Evolutionary conservation across 768 basidiomycete genomes (phyloP), one percentile per base, ranked within the genome.

Genomic region (Mycena albidolilacea): DNA sequence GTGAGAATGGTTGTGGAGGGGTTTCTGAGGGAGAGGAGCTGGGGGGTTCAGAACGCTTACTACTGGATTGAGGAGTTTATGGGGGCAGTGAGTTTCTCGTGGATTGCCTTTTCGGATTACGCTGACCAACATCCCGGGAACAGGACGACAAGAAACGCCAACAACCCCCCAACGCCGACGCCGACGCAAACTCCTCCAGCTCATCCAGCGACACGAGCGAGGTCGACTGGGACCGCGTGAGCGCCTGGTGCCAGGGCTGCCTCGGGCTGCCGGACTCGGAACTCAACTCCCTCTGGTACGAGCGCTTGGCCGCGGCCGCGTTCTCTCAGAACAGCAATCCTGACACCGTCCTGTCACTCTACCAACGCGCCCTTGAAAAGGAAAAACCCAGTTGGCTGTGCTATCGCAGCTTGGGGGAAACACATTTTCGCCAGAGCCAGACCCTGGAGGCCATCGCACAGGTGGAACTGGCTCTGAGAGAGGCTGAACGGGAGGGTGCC

Each of bases 1-100:
- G 57, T n/a, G 37, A 19, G 57, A 19, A 38, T 58, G 57, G 35
- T 38, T 58, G 57, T 58, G 37, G 7, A 19, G 37, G 57, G 38
- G 14, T 58, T 58, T 58, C 15, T 58, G 35, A 58, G 37, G 57
- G 57, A 58, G n/a, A 58, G 37, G 37, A 58, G 57, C 57, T 58
- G 57, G 57, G 35, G 1, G 15, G 57, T 38, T 15, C 14, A 38
- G 15, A 38, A 58, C 17, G 57, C 57, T 19, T 58, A 38, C 15
- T 7, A 4, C 7, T 58, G 57, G 57, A 58, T 58, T 38, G 17
- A 38, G 5, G 7, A 10, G 17, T 58, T 58, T 58, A 58, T 58
- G 57, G 17, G 1, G 17, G 37, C 37, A 15, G 57, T 58, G 57
- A 17, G 57, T 58, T n/a, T 38, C 37, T 58, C 35, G 17, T 9